These are phyloP conservation scores for Aphanomyces euteiches DNA, from an alignment of 352 stramenopile species.

Conservation along the genomic window DNA sequence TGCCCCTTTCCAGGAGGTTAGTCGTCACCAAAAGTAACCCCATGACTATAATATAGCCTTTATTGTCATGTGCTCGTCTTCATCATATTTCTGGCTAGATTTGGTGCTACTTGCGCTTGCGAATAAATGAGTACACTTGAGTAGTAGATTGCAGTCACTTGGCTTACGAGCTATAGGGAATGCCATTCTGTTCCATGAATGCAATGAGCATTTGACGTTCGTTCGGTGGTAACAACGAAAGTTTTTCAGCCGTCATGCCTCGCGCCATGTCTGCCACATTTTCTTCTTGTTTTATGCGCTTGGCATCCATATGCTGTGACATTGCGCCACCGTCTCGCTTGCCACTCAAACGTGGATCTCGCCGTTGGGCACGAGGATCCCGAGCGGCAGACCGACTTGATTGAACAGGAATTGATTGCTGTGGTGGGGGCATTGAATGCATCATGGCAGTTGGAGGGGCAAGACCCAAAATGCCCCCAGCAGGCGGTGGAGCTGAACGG, in stretches of 20 bases:
- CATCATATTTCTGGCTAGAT: no score
- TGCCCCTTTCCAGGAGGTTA: no score
- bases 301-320: background rate
- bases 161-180: conserved; percentile 35
- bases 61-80: no score
- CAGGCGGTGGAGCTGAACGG: background rate
- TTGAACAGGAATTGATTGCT: background rate
- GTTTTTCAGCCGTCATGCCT: conserved; percentile 78
- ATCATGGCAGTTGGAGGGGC: conserved; percentile 12
- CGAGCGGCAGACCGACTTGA: background rate
- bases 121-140: no score
- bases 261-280: conserved; percentile 65
- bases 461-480: conserved; percentile 24
- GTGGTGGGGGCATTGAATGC: conserved; percentile 1
- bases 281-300: conserved; percentile 31
- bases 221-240: conserved; percentile 71
- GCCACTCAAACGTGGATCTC: conserved; percentile 10
- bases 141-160: no score
- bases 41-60: no score
- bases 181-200: conserved; percentile 83
- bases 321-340: conserved; percentile 5
- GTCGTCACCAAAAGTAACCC: no score
- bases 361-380: conserved; percentile 4
- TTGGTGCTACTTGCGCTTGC: no score
- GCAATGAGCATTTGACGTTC: conserved; percentile 69